These are phyloP conservation scores for Vicia faba DNA, from an alignment of 306 rosid species.

Conservation along the genomic window DNA sequence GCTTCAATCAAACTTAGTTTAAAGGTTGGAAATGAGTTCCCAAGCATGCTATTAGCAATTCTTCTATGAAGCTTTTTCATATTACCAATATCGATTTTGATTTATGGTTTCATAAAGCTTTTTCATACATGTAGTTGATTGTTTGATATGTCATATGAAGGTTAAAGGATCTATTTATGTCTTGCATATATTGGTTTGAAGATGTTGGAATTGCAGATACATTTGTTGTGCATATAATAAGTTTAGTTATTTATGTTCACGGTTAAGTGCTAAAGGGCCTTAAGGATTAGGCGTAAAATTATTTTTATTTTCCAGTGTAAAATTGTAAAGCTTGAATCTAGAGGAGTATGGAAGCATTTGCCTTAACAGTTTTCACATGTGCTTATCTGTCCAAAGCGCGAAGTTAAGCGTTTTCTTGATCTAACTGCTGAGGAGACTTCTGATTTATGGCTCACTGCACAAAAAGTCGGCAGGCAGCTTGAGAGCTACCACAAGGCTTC, in stretches of 20 bases:
- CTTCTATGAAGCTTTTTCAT: conserved; percentile 18
- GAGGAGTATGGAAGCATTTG: conserved; percentile 30
- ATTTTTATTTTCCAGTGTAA: conserved; percentile 11
- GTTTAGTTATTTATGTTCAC: neutral
- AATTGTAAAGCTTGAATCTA: neutral
- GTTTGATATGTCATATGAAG: conserved; percentile 25
- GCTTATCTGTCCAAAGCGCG: conserved; percentile 93
- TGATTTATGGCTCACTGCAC: conserved; percentile 91
- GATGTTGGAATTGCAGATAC: conserved; percentile 16
- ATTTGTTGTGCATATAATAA: neutral
- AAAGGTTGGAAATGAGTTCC: neutral
- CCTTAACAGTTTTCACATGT: conserved; percentile 82
- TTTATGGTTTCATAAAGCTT: conserved; percentile 1
- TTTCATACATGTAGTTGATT: conserved; percentile 7
- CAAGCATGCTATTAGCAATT: neutral
- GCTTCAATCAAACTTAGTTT: neutral
- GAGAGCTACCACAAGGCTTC: conserved; percentile 82
- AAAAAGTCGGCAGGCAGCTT: conserved; percentile 70
- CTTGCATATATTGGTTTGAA: conserved; percentile 21
- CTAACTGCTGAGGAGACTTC: conserved; percentile 82
- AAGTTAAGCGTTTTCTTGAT: conserved; percentile 83
- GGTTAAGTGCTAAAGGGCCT: conserved; percentile 1
- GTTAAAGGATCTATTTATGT: neutral
- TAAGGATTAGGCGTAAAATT: neutral
- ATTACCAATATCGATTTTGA: neutral